Conservation (phyloP, 371 early-diverging fungal genomes). For the Dinochytrium kinnereticum region DNA sequence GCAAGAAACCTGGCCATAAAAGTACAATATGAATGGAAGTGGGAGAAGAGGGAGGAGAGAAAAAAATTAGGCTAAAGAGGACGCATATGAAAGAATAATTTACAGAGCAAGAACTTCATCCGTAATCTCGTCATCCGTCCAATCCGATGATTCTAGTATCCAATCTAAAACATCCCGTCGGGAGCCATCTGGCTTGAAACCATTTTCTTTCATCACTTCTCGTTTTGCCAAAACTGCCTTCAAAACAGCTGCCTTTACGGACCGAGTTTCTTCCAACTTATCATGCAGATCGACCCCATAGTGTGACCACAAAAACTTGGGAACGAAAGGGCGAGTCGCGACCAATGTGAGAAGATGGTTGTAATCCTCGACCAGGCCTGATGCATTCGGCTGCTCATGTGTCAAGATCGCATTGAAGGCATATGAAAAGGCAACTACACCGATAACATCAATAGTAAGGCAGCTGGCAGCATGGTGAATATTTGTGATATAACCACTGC, state of each 20-base stretch:
- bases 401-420: neutral
- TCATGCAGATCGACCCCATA: neutral
- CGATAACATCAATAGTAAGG: slow-evolving; percentile 33
- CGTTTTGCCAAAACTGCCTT: no score
- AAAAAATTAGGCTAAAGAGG: no score
- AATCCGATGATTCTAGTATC: slow-evolving; percentile 27
- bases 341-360: neutral
- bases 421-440: slow-evolving; percentile 30
- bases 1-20: no score
- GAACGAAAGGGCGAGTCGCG: neutral
- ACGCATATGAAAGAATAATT: no score
- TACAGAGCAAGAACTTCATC: slow-evolving; percentile 43
- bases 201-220: neutral
- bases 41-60: no score
- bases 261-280: neutral
- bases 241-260: neutral
- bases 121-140: slow-evolving; percentile 38
- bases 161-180: slow-evolving; percentile 45
- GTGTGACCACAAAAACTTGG: neutral
- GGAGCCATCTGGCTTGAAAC: neutral
- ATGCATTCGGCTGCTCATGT: neutral
- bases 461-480: slow-evolving; percentile 8
- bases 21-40: no score
- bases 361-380: neutral
- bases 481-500: slow-evolving; percentile 6